Conservation (phyloP, 2,329 filamentous ascomycete species). For the Calycina marina region DNA sequence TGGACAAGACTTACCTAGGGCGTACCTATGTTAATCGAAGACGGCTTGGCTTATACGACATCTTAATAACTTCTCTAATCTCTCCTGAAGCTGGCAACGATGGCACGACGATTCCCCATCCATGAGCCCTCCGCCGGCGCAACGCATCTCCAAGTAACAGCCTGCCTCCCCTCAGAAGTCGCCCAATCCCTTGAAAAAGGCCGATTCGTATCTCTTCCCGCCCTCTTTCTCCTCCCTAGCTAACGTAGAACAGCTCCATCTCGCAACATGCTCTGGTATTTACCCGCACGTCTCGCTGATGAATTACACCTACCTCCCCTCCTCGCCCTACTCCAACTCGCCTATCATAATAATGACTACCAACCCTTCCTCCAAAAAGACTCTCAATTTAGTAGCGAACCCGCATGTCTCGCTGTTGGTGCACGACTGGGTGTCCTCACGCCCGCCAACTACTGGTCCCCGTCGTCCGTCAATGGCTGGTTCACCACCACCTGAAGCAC, state of each 20-base stretch:
- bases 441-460: slow-evolving; percentile 63
- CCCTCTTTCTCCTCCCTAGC: slow-evolving; percentile 5
- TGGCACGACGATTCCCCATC: too few species aligned
- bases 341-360: slow-evolving; percentile 95
- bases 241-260: slow-evolving; percentile 56
- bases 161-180: slow-evolving; percentile 67
- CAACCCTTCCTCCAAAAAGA: slow-evolving; percentile 65
- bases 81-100: too few species aligned
- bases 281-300: slow-evolving; percentile 88
- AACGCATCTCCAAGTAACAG: slow-evolving; percentile 48
- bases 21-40: too few species aligned
- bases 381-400: slow-evolving; percentile 68
- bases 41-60: too few species aligned
- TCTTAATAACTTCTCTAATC: too few species aligned
- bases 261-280: slow-evolving; percentile 76
- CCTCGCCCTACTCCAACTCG: slow-evolving; percentile 49
- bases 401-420: slow-evolving; percentile 86
- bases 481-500: slow-evolving; percentile 45
- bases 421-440: slow-evolving; percentile 93
- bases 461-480: slow-evolving; percentile 43
- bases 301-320: slow-evolving; percentile 96
- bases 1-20: too few species aligned
- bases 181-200: slow-evolving; percentile 86
- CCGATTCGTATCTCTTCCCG: slow-evolving; percentile 55
- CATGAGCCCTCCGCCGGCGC: slow-evolving; percentile 63